These are phyloP conservation scores for Xylariaceae sp. DNA, from an alignment of 2,329 filamentous ascomycete genomes.

Conservation along the genomic window DNA sequence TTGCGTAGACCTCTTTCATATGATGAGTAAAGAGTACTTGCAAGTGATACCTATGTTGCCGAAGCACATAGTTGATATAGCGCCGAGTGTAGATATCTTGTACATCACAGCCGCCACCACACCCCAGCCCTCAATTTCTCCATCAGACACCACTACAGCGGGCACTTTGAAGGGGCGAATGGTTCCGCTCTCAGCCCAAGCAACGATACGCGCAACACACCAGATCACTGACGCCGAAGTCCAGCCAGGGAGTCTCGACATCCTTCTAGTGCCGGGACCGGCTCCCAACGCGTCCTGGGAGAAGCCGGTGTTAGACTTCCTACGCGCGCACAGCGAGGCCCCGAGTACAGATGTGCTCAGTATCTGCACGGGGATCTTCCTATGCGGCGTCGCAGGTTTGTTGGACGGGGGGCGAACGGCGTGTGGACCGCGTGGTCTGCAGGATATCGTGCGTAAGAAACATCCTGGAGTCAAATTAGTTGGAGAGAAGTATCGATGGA, in stretches of 20 bases:
- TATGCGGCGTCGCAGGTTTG: slow-evolving; percentile 13
- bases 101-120: slow-evolving; percentile 8
- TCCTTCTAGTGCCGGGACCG: slow-evolving; percentile 12
- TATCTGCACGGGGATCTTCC: slow-evolving; percentile 12
- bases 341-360: slow-evolving; percentile 10
- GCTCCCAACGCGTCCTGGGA: slow-evolving; percentile 4
- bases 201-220: slow-evolving; percentile 10
- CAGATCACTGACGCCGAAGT: slow-evolving; percentile 7
- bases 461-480: slow-evolving; percentile 11
- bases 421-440: slow-evolving; percentile 10
- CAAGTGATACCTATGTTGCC: slow-evolving; percentile 10
- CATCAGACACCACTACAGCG: neutral
- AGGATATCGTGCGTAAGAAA: slow-evolving; percentile 4
- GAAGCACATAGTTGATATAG: slow-evolving; percentile 6
- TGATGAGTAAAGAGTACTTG: slow-evolving; percentile 17
- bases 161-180: neutral
- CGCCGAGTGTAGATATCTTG: slow-evolving; percentile 11
- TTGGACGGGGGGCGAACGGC: slow-evolving; percentile 6
- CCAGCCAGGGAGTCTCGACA: slow-evolving; percentile 9
- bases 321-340: slow-evolving; percentile 5
- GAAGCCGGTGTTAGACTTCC: slow-evolving; percentile 8
- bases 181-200: slow-evolving; percentile 5
- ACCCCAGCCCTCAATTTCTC: neutral
- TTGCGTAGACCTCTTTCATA: slow-evolving; percentile 13
- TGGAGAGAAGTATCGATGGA: slow-evolving; percentile 14